phyloP scores from a whole-genome alignment of 129 eudicot genomes.

The Lactuca sativa region DNA sequence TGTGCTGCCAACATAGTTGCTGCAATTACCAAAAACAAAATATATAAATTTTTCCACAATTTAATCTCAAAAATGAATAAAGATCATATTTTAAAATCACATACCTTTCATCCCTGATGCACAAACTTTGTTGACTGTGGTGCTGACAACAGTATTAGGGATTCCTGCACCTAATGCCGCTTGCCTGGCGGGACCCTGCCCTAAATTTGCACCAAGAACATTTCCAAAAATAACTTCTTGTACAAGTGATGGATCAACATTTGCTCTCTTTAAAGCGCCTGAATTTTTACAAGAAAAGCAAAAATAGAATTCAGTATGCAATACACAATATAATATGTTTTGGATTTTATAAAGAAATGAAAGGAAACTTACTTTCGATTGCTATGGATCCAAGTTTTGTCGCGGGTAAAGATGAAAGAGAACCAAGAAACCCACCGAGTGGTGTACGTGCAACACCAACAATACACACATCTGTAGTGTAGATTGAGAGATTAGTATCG shows the following conservation, averaged over 20 bases:
- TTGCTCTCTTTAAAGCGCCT: slow-evolving; percentile 89
- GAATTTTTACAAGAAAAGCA: slow-evolving; percentile 22
- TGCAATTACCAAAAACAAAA: slow-evolving; percentile 38
- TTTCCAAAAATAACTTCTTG: slow-evolving; percentile 87
- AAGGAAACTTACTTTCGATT: slow-evolving; percentile 57
- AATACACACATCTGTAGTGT: slow-evolving; percentile 73
- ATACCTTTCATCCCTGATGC: slow-evolving; percentile 96
- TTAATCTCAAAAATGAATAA: not conserved
- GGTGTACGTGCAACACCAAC: slow-evolving; percentile 98
- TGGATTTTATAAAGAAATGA: not conserved
- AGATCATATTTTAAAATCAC: slow-evolving; percentile 1
- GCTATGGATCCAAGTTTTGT: slow-evolving; percentile 88
- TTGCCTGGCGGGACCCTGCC: slow-evolving; percentile 97
- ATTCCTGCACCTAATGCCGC: slow-evolving; percentile 96
- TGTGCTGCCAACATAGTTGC: slow-evolving; percentile 97
- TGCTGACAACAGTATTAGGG: slow-evolving; percentile 75
- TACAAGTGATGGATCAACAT: slow-evolving; percentile 87
- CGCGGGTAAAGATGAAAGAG: slow-evolving; percentile 79
- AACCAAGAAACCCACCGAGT: slow-evolving; percentile 84
- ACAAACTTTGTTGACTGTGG: slow-evolving; percentile 91
- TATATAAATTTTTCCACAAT: slow-evolving; percentile 12
- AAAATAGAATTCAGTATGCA: slow-evolving; percentile 1
- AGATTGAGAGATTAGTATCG: no score
- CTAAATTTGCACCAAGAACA: slow-evolving; percentile 90
- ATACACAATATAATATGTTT: not conserved